Evolutionary conservation across 139 green algal species (phyloP).

Genomic region (Closterium sp.): DNA sequence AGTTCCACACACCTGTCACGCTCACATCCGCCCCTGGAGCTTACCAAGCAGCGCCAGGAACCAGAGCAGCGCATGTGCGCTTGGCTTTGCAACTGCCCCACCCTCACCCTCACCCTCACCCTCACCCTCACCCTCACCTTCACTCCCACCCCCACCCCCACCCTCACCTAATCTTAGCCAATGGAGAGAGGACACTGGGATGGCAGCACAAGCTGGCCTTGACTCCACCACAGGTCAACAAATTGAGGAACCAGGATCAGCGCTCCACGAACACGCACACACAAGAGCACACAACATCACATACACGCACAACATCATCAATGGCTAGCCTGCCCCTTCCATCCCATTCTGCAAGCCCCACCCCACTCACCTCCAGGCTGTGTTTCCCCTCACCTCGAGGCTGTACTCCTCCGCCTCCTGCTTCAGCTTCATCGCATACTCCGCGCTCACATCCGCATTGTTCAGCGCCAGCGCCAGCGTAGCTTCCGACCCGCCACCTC

Average conservation of each 20-base stretch:
- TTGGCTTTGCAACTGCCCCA: not conserved
- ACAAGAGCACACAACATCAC: too few species aligned
- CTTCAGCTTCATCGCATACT: constrained; percentile 73
- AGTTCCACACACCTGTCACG: too few species aligned
- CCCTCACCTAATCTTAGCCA: too few species aligned
- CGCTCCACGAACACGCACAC: not conserved
- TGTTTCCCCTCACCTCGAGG: not conserved
- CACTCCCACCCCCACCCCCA: not conserved
- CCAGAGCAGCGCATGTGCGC: too few species aligned
- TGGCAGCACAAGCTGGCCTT: not conserved
- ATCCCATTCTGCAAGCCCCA: not conserved
- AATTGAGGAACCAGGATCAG: too few species aligned
- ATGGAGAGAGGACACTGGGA: too few species aligned
- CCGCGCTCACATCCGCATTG: constrained; percentile 51
- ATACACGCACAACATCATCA: not conserved
- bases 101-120: not conserved
- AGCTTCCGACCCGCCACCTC: not conserved
- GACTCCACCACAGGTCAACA: too few species aligned
- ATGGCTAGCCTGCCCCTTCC: not conserved
- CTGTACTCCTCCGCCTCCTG: constrained; percentile 71
- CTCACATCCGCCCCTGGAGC: too few species aligned
- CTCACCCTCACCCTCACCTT: too few species aligned
- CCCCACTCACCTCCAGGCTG: not conserved
- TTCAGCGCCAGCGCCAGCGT: constrained; percentile 52
- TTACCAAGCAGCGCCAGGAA: too few species aligned